Evolutionary conservation across 768 basidiomycete genomes (phyloP).

Genomic region (Lentinula sp.): DNA sequence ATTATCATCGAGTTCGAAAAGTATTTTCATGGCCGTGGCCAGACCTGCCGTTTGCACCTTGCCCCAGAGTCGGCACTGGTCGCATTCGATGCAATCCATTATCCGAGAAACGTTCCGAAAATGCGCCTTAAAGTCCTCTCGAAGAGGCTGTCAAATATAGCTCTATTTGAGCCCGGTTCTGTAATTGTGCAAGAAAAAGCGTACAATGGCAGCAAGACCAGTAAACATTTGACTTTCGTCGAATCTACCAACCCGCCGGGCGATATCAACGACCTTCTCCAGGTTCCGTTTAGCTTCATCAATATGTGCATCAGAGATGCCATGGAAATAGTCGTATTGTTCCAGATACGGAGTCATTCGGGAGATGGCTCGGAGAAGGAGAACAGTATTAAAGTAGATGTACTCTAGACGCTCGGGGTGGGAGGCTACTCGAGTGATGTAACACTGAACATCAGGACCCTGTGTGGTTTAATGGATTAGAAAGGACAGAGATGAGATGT

Average conservation of each 20-base stretch:
- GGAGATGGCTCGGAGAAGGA: conserved; percentile 64
- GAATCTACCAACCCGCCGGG: conserved; percentile 54
- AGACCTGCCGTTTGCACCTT: conserved; percentile 96
- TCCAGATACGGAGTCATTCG: conserved; percentile 60
- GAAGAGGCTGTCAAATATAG: conserved; percentile 53
- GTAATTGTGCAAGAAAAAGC: conserved; percentile 23
- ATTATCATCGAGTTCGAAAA: conserved; percentile 92
- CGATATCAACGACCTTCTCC: conserved; percentile 39
- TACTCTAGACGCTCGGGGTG: conserved; percentile 81
- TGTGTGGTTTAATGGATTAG: conserved; percentile 15
- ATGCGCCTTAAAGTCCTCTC: conserved; percentile 93
- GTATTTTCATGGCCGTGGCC: conserved; percentile 90
- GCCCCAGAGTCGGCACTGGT: conserved; percentile 97
- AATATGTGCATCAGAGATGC: conserved; percentile 33
- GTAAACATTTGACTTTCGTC: conserved; percentile 60
- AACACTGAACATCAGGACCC: conserved; percentile 68
- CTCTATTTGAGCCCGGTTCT: neutral
- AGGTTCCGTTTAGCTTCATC: conserved; percentile 33
- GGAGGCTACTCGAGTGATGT: conserved; percentile 76
- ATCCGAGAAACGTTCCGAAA: conserved; percentile 96
- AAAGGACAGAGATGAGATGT: neutral
- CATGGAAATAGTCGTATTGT: conserved; percentile 56
- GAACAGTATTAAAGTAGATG: conserved; percentile 73
- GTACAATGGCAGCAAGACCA: conserved; percentile 71
- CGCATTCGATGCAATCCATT: conserved; percentile 99